Evolutionary conservation across 1,284 basidiomycete genomes (phyloP).

Genomic region (Filobasidium uniguttulatum): DNA sequence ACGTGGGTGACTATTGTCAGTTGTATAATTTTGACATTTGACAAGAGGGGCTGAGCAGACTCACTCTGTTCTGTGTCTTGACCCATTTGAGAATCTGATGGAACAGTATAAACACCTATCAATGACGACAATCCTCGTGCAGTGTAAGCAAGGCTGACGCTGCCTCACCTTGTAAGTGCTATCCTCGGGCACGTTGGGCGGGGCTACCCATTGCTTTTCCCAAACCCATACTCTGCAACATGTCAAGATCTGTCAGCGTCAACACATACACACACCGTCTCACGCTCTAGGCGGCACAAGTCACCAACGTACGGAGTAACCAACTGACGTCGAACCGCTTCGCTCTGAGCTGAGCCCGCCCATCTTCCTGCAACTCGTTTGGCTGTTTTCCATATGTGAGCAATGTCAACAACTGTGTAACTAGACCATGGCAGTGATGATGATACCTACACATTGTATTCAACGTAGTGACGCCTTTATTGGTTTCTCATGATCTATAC

Average conservation of each 20-base stretch:
- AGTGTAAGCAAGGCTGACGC: background rate
- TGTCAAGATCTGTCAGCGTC: background rate
- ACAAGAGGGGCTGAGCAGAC: too few relatives aligned
- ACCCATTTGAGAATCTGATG: constrained; percentile 2
- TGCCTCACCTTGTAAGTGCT: background rate
- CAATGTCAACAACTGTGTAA: too few relatives aligned
- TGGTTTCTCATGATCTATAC: too few relatives aligned
- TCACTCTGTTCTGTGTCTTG: background rate
- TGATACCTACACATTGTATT: too few relatives aligned
- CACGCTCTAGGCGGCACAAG: background rate
- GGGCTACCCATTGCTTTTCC: background rate
- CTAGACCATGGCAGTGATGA: too few relatives aligned
- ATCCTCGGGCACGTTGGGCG: background rate
- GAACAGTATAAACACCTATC: background rate
- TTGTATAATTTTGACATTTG: too few relatives aligned
- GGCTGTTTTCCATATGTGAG: too few relatives aligned
- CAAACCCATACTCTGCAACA: constrained; percentile 1
- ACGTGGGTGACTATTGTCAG: background rate
- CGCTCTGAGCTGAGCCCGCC: background rate
- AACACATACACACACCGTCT: background rate
- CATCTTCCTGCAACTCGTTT: background rate
- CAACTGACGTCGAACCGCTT: background rate
- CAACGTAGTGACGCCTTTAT: too few relatives aligned
- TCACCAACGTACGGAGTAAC: background rate
- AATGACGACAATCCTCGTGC: background rate